Percentiles rank a stretch among this genome's conserved stretches.
phyloP scores from a whole-genome alignment of 2,329 filamentous ascomycete genomes.

The Penicillium olsonii region DNA sequence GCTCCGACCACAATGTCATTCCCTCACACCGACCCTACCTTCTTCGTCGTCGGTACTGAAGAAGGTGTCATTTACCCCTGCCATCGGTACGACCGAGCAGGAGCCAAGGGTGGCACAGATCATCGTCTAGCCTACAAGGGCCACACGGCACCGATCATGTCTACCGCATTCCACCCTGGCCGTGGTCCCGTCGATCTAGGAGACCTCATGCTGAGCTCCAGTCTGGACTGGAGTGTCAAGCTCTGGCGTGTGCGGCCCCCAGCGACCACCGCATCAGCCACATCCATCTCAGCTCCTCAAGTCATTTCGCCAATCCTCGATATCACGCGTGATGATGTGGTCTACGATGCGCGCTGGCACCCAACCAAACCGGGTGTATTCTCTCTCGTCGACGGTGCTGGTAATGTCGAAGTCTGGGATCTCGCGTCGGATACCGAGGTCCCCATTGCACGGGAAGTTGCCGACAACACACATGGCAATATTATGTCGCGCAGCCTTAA shows the following conservation, averaged over 20 bases:
- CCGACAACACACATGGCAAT: constrained; percentile 60
- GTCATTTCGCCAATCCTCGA: constrained; percentile 76
- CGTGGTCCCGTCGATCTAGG: constrained; percentile 91
- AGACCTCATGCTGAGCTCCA: constrained; percentile 88
- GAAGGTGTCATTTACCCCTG: constrained; percentile 96
- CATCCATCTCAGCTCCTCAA: constrained; percentile 44
- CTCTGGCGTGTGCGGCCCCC: constrained; percentile 81
- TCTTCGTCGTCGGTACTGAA: constrained; percentile 95
- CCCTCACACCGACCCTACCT: constrained; percentile 91
- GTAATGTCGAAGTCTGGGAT: constrained; percentile 93
- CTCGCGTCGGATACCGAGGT: constrained; percentile 90
- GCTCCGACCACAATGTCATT: constrained; percentile 94
- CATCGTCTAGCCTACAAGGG: constrained; percentile 83
- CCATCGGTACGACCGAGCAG: constrained; percentile 94
- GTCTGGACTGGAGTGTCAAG: constrained; percentile 95
- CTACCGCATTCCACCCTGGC: constrained; percentile 90
- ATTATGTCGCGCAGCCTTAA: constrained; percentile 86
- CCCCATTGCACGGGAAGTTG: constrained; percentile 66
- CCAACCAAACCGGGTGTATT: constrained; percentile 93
- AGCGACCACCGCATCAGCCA: constrained; percentile 43
- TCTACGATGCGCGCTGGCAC: constrained; percentile 96
- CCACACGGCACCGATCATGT: constrained; percentile 93
- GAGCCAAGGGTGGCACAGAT: constrained; percentile 94
- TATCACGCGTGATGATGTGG: constrained; percentile 90
- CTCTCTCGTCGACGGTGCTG: constrained; percentile 88